These are phyloP conservation scores for Saccharomyces hybrid DNA, from an alignment of 1,139 yeast genomes.

Conservation along the genomic window DNA sequence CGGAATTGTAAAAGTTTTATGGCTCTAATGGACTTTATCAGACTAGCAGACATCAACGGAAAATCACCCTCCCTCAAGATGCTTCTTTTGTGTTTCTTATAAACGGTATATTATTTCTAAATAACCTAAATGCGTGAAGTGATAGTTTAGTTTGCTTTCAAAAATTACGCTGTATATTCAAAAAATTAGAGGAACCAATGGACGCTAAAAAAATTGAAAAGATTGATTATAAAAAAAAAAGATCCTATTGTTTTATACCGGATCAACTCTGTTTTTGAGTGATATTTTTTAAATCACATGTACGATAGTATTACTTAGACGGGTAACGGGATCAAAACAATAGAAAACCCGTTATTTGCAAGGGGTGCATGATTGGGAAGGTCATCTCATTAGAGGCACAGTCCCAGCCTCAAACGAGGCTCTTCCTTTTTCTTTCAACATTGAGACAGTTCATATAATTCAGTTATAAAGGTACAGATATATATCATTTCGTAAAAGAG, in stretches of 20 bases:
- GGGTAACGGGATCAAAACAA: not conserved
- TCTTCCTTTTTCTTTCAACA: not conserved
- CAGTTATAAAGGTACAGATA: not conserved
- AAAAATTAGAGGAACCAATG: too few species aligned
- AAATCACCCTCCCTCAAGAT: not conserved
- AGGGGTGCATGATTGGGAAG: not conserved
- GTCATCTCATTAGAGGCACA: not conserved
- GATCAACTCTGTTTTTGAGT: not conserved
- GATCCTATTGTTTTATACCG: not conserved
- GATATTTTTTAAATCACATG: not conserved
- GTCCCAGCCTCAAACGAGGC: too few species aligned
- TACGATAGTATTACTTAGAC: not conserved
- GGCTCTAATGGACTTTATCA: not conserved
- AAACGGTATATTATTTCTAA: not conserved
- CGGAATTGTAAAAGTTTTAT: not conserved
- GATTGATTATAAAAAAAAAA: not conserved
- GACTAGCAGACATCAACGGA: not conserved
- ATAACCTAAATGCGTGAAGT: not conserved
- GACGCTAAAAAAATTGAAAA: not conserved
- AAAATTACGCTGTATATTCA: too few species aligned
- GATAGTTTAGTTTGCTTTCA: too few species aligned
- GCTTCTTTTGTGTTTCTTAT: not conserved
- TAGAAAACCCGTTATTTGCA: not conserved
- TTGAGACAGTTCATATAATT: not conserved
- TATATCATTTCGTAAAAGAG: not conserved